A percentile compares a stretch with the other conserved stretches of the same genome.
These are phyloP conservation scores for Quercus lobata DNA, from an alignment of 331 rosid species.

Conservation along the genomic window DNA sequence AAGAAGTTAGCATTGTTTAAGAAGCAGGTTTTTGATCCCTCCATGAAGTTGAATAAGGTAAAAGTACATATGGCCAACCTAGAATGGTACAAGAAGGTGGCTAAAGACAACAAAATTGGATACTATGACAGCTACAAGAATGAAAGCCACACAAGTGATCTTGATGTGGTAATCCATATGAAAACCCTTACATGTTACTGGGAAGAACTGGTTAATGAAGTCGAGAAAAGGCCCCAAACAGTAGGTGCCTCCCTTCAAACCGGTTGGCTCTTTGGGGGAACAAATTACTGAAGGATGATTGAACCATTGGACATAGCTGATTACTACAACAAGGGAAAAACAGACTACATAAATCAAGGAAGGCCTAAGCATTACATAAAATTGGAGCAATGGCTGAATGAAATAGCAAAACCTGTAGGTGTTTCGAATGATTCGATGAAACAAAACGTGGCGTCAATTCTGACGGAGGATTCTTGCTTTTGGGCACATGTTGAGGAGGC, in stretches of 20 bases:
- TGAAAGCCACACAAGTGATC: neutral
- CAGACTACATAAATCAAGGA: neutral
- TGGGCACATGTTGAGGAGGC: too few relatives aligned
- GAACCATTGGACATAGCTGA: too few relatives aligned
- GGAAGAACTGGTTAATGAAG: constrained; percentile 9
- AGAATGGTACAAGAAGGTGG: constrained; percentile 61
- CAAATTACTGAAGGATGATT: too few relatives aligned
- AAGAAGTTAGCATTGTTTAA: neutral
- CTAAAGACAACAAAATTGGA: constrained; percentile 11
- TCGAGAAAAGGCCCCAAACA: too few relatives aligned
- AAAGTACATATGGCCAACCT: constrained; percentile 41
- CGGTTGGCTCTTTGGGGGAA: too few relatives aligned
- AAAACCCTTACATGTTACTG: constrained; percentile 47
- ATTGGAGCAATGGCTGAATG: constrained; percentile 32
- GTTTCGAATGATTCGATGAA: too few relatives aligned
- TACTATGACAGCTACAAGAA: constrained; percentile 64
- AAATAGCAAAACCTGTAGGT: neutral
- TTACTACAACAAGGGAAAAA: constrained; percentile 1
- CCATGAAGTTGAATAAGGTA: constrained; percentile 1
- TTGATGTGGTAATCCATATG: neutral
- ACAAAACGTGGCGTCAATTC: too few relatives aligned
- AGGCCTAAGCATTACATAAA: constrained; percentile 18
- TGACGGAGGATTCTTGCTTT: too few relatives aligned
- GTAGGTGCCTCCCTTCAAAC: too few relatives aligned
- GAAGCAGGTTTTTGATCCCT: constrained; percentile 6